Evolutionary conservation across 78 protist species (phyloP).

Genomic region (Guillardia theta): DNA sequence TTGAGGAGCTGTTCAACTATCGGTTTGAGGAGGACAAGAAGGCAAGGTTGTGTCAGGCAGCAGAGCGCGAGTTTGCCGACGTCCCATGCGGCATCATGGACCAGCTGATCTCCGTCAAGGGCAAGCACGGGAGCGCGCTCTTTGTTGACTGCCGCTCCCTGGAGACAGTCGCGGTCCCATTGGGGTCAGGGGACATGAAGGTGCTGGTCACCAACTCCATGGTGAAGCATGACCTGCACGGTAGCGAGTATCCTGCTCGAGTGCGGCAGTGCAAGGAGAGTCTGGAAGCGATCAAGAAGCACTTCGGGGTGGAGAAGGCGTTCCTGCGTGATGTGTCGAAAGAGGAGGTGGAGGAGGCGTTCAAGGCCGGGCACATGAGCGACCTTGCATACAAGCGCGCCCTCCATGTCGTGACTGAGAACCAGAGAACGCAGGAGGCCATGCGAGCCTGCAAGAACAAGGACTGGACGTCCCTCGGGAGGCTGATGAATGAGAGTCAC

Average conservation of each 20-base stretch:
- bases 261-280: constrained; percentile 9
- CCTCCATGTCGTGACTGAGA: background rate
- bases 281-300: background rate
- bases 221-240: background rate
- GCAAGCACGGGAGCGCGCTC: background rate
- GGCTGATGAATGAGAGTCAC: background rate
- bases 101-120: background rate
- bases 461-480: background rate
- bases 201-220: background rate
- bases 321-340: background rate
- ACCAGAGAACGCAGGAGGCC: background rate
- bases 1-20: background rate
- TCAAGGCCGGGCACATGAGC: background rate
- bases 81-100: constrained; percentile 9
- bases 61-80: background rate
- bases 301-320: background rate
- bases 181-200: background rate
- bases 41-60: constrained; percentile 2
- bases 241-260: background rate
- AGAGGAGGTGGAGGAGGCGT: background rate
- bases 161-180: background rate
- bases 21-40: background rate
- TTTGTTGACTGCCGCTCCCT: background rate
- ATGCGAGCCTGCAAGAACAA: background rate
- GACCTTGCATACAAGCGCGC: background rate